Base-by-base conservation (phyloP, 2,329 filamentous ascomycete genomes). In the Furcasterigmium sp. region DNA sequence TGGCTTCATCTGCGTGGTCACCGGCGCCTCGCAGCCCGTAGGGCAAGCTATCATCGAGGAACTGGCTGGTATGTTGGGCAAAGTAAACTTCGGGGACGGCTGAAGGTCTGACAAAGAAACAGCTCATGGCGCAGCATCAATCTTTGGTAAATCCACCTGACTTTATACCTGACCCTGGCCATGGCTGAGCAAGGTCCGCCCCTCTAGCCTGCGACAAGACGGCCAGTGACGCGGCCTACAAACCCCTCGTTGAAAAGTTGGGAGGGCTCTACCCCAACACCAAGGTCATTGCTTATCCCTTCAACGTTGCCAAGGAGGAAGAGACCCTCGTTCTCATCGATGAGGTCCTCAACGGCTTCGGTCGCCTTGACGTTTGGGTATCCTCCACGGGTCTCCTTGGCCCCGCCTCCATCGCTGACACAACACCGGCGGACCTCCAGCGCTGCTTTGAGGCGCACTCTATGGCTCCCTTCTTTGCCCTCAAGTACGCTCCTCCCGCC, bases 1-100 rank as follows among this genome's bases (percentile, higher is more conserved):
- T 58, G 80, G 80, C 35, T 83, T 83, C 51, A 74, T 83, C 17
- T 83, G 80, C 51, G 72, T 84, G 13, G 79, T 84, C 5, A 82
- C 78, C 1, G 78, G 79, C 13, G 77, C 79, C 19, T 74, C 74
- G 1, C 76, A 80, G 53, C 74, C 79, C 2, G 69, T 84, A 13
- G 80, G 80, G 8, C 70, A 70, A 51, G 78, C 79, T 20, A 80
- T 83, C 43, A 72, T 79, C 15, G 59, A 67, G 34, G 80, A 84
- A 54, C 63, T 83, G 30, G 80, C 79, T 49, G 70, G 76, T 76
- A 51, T 25, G 48, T 29, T 20, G 14, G 23, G 7, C 15, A 10
- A 6, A 15, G 15, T 25, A 26, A 9, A 35, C 23, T 9, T 11
- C 35, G 20, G 20, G 37, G 41, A 11, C 17, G 28, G 28, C 42